Percentiles rank a stretch among this genome's conserved stretches.
Conservation (phyloP, 192 early-diverging fungal genomes). For the Chytriomyces sp. region DNA sequence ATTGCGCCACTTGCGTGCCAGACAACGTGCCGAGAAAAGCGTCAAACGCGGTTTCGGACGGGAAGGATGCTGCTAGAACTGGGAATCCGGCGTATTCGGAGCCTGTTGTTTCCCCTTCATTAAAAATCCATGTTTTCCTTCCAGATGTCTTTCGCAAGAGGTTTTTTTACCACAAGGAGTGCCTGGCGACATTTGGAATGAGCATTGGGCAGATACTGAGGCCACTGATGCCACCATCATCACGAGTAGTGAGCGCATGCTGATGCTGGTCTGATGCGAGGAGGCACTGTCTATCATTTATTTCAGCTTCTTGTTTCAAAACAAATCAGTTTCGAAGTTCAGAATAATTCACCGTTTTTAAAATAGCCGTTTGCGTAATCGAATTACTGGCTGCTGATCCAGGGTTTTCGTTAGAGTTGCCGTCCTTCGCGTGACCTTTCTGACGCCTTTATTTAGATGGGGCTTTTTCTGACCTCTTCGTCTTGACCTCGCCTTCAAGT, state of each 20-base stretch:
- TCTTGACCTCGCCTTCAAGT: too few relatives aligned
- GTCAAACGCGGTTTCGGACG: slow-evolving; percentile 6
- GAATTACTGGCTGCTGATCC: too few relatives aligned
- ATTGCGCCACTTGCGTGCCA: background rate
- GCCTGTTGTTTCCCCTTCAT: background rate
- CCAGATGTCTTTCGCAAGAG: too few relatives aligned
- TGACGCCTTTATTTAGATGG: too few relatives aligned
- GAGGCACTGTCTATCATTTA: too few relatives aligned
- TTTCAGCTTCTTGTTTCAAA: too few relatives aligned
- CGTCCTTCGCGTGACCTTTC: too few relatives aligned
- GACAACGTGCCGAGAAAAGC: background rate
- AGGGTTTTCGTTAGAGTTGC: too few relatives aligned
- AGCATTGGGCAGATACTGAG: slow-evolving; percentile 4
- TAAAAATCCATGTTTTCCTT: background rate
- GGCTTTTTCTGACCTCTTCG: too few relatives aligned
- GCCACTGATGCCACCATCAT: background rate
- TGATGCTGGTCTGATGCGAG: background rate
- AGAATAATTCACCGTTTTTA: too few relatives aligned
- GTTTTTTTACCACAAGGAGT: slow-evolving; percentile 13
- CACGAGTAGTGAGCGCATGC: background rate
- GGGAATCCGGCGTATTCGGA: slow-evolving; percentile 16
- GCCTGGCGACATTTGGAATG: slow-evolving; percentile 8
- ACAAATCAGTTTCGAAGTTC: too few relatives aligned
- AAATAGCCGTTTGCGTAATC: too few relatives aligned
- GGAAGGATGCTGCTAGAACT: slow-evolving; percentile 10